Conservation (phyloP, 1,139 yeast genomes). For the Debaryomyces subglobosus region DNA sequence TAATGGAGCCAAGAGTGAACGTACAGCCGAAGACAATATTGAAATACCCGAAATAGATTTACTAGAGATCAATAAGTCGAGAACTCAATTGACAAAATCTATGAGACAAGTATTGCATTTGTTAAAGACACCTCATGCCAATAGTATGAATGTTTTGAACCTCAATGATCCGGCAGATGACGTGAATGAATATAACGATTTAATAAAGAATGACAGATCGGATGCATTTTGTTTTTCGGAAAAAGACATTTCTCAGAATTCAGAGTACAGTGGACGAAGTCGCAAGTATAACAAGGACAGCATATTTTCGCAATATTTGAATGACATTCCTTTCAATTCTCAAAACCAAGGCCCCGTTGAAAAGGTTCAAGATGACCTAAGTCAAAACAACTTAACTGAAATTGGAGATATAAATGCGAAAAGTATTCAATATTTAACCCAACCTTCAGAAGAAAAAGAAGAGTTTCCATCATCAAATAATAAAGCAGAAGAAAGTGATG, state of each 20-base stretch:
- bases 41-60: conserved; percentile 46
- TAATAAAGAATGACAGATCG: conserved; percentile 18
- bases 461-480: conserved; percentile 6
- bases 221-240: conserved; percentile 19
- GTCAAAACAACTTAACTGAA: conserved; percentile 1
- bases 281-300: conserved; percentile 6
- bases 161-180: conserved; percentile 21
- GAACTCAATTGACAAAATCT: conserved; percentile 42
- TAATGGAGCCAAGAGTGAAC: conserved; percentile 1
- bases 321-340: conserved; percentile 5
- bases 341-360: background rate
- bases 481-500: conserved; percentile 24
- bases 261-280: background rate
- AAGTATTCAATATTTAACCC: conserved; percentile 1
- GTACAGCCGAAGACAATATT: background rate
- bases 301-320: conserved; percentile 12
- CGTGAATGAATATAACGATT: conserved; percentile 20
- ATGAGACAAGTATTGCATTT: conserved; percentile 47
- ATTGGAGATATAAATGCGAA: conserved; percentile 7
- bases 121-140: conserved; percentile 39
- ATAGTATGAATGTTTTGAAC: conserved; percentile 22
- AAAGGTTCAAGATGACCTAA: background rate
- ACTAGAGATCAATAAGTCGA: conserved; percentile 39
- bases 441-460: conserved; percentile 11
- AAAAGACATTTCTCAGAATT: conserved; percentile 2